Conservation (phyloP, 1,139 yeast genomes). For the Scheffersomyces cryptocercus region DNA sequence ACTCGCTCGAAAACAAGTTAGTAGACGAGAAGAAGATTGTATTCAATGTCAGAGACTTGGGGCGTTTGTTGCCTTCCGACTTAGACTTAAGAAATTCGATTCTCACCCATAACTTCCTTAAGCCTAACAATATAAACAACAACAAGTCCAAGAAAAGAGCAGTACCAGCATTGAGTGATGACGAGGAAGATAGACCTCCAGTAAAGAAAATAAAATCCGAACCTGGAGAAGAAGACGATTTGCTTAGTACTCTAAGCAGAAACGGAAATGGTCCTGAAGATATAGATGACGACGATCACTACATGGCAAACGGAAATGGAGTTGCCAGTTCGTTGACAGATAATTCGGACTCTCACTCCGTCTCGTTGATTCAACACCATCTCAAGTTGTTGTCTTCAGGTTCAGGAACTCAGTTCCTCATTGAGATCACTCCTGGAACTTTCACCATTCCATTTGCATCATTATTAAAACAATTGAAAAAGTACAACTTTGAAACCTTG, state of each 20-base stretch:
- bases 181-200: conserved; percentile 19
- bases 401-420: conserved; percentile 16
- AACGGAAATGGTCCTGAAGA: not conserved
- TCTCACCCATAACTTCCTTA: conserved; percentile 34
- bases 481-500: conserved; percentile 59
- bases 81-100: conserved; percentile 54
- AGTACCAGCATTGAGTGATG: conserved; percentile 7
- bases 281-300: too few species aligned
- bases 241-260: conserved; percentile 1
- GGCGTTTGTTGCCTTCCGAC: conserved; percentile 43
- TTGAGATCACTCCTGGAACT: conserved; percentile 42
- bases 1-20: conserved; percentile 33
- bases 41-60: conserved; percentile 57
- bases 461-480: conserved; percentile 48
- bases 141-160: conserved; percentile 27
- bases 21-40: conserved; percentile 43
- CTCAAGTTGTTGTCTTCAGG: conserved; percentile 51
- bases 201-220: conserved; percentile 48
- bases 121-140: conserved; percentile 17
- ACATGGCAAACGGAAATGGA: not conserved
- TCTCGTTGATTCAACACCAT: conserved; percentile 42
- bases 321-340: conserved; percentile 21
- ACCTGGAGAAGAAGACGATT: conserved; percentile 13
- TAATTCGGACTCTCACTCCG: conserved; percentile 19
- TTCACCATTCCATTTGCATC: conserved; percentile 44